Percentiles rank a stretch among this genome's conserved stretches.
Evolutionary conservation across 2,329 filamentous ascomycete species (phyloP).

Genomic region (Scytalidium sp.): DNA sequence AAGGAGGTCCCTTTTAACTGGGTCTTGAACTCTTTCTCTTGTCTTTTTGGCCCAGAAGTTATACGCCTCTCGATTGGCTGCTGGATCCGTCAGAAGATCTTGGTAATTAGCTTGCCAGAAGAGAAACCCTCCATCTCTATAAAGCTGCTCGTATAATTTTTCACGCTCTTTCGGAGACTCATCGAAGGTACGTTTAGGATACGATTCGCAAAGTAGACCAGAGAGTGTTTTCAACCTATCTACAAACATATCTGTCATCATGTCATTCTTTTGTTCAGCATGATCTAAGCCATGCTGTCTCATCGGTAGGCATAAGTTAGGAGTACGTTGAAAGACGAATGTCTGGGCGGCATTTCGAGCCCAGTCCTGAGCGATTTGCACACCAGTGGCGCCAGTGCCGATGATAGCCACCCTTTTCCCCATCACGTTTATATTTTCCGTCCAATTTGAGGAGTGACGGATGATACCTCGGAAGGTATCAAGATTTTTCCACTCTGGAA

Average conservation of each 20-base stretch:
- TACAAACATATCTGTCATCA: slow-evolving; percentile 39
- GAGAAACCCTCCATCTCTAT: slow-evolving; percentile 46
- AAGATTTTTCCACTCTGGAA: slow-evolving; percentile 51
- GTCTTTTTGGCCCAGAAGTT: slow-evolving; percentile 35
- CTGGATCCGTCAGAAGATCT: slow-evolving; percentile 42
- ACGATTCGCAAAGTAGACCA: slow-evolving; percentile 49
- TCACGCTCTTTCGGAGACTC: slow-evolving; percentile 40
- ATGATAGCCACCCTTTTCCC: slow-evolving; percentile 50
- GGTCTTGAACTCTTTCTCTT: slow-evolving; percentile 38
- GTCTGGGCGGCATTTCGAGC: slow-evolving; percentile 49
- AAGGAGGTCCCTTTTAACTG: slow-evolving; percentile 19
- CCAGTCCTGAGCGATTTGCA: slow-evolving; percentile 58
- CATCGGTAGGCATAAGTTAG: slow-evolving; percentile 45
- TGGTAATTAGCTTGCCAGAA: slow-evolving; percentile 42
- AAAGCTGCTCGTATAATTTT: slow-evolving; percentile 41
- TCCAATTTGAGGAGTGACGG: slow-evolving; percentile 52
- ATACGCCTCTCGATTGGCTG: slow-evolving; percentile 44
- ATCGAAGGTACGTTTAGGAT: slow-evolving; percentile 40
- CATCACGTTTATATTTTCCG: slow-evolving; percentile 50
- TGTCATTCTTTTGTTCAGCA: slow-evolving; percentile 35
- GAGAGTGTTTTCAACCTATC: slow-evolving; percentile 42
- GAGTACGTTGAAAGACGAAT: slow-evolving; percentile 64
- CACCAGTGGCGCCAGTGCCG: slow-evolving; percentile 51
- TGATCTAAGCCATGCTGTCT: slow-evolving; percentile 36
- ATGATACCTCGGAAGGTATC: slow-evolving; percentile 50